phyloP scores from a whole-genome alignment of 352 stramenopile species.

The Phytophthora colocasiae region DNA sequence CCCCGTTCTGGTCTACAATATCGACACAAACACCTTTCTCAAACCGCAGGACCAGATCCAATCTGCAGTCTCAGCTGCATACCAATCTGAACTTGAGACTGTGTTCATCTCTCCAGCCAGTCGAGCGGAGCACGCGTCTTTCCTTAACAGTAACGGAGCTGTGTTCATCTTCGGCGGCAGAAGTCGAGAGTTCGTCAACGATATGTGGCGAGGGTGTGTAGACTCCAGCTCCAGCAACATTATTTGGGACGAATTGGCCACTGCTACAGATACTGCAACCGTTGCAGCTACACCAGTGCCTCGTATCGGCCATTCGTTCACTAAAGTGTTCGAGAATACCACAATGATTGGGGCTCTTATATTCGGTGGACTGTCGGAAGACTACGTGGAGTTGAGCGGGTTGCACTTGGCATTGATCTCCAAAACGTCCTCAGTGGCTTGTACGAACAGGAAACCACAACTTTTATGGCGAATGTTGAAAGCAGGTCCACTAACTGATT shows the following conservation, averaged over 20 bases:
- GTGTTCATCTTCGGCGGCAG: slow-evolving; percentile 67
- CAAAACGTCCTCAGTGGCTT: slow-evolving; percentile 24
- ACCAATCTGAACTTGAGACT: slow-evolving; percentile 42
- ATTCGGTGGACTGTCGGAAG: slow-evolving; percentile 57
- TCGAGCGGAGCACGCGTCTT: slow-evolving; percentile 61
- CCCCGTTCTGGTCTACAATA: slow-evolving; percentile 62
- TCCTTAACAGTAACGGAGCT: slow-evolving; percentile 34
- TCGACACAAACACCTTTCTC: slow-evolving; percentile 48
- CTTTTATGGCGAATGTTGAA: slow-evolving; percentile 52
- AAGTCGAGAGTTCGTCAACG: slow-evolving; percentile 64
- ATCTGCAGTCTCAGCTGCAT: slow-evolving; percentile 42
- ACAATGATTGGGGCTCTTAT: slow-evolving; percentile 48
- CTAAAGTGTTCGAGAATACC: slow-evolving; percentile 60
- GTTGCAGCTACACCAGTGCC: slow-evolving; percentile 38
- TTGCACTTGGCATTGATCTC: slow-evolving; percentile 60
- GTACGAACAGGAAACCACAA: slow-evolving; percentile 35
- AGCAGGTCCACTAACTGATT: slow-evolving; percentile 8
- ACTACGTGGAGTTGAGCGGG: slow-evolving; percentile 48
- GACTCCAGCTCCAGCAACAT: slow-evolving; percentile 43
- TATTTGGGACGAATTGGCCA: slow-evolving; percentile 64
- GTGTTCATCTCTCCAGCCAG: slow-evolving; percentile 70
- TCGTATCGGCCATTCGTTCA: slow-evolving; percentile 70
- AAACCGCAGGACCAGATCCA: slow-evolving; percentile 58
- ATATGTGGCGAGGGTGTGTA: slow-evolving; percentile 69
- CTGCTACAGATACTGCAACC: slow-evolving; percentile 38